Conservation (phyloP, 106 monocot species). For the Dendrobium huoshanense region DNA sequence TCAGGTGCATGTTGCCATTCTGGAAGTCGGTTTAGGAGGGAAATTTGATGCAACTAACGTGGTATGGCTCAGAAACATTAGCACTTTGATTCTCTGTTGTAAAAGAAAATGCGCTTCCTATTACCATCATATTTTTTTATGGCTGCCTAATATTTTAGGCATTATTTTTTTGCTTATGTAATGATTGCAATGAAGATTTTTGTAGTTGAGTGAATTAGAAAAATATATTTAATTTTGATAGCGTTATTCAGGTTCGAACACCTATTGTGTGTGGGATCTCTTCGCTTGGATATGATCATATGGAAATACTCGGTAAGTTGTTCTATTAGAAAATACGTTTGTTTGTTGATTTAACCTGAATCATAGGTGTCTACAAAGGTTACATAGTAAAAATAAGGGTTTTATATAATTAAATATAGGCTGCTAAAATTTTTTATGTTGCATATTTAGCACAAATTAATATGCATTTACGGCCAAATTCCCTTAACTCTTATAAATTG, state of each 20-base stretch:
- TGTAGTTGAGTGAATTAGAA: not conserved
- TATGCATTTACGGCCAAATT: not conserved
- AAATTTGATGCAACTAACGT: slow-evolving; percentile 78
- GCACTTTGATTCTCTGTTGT: not conserved
- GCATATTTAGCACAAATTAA: not conserved
- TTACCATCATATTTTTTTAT: not conserved
- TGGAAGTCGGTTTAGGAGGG: slow-evolving; percentile 73
- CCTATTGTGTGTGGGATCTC: slow-evolving; percentile 94
- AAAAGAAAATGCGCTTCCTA: not conserved
- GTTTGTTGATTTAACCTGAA: not conserved
- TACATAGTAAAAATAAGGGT: not conserved
- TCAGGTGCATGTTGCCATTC: slow-evolving; percentile 70
- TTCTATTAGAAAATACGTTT: not conserved
- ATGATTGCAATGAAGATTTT: not conserved
- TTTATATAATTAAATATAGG: not conserved
- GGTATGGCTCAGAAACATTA: slow-evolving; percentile 20
- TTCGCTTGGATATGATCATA: slow-evolving; percentile 93
- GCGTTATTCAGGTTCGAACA: slow-evolving; percentile 52
- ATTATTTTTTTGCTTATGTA: not conserved
- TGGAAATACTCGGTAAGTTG: slow-evolving; percentile 93
- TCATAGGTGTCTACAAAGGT: not conserved
- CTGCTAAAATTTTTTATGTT: not conserved
- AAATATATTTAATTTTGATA: not conserved
- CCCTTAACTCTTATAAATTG: not conserved
- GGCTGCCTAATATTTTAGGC: not conserved